Conservation (phyloP, 1,284 basidiomycete genomes). For the Trametes polyzona region DNA sequence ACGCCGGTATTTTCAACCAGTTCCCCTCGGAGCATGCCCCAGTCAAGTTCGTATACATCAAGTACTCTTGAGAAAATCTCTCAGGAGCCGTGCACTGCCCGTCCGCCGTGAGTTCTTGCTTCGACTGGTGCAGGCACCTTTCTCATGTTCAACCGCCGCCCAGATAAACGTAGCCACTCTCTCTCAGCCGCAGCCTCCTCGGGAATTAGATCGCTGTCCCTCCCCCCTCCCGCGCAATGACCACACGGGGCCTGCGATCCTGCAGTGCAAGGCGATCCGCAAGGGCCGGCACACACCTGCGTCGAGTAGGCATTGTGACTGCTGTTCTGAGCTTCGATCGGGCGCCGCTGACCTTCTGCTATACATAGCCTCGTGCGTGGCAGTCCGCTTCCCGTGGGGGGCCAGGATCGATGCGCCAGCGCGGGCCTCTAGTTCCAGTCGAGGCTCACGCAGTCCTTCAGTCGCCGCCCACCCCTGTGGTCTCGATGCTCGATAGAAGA, state of each 20-base stretch:
- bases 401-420: not conserved
- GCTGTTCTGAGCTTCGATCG: not conserved
- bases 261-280: not conserved
- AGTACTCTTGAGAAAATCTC: not conserved
- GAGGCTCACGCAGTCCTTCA: not conserved
- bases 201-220: slow-evolving; percentile 8
- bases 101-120: not conserved
- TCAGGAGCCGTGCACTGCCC: not conserved
- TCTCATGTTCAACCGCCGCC: not conserved
- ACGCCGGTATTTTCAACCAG: too few species aligned
- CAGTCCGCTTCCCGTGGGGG: not conserved
- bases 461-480: not conserved
- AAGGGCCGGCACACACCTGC: not conserved
- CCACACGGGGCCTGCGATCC: not conserved
- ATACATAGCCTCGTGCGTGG: slow-evolving; percentile 7
- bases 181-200: not conserved
- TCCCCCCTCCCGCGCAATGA: not conserved
- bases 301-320: not conserved
- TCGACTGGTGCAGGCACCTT: not conserved
- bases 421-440: not conserved
- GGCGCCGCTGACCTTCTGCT: slow-evolving; percentile 11
- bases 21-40: too few species aligned
- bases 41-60: too few species aligned
- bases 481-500: not conserved
- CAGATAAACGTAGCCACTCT: not conserved